These are phyloP conservation scores for Takakia lepidozioides DNA, from an alignment of 225 moss, liverwort and hornwort genomes.

Conservation along the genomic window DNA sequence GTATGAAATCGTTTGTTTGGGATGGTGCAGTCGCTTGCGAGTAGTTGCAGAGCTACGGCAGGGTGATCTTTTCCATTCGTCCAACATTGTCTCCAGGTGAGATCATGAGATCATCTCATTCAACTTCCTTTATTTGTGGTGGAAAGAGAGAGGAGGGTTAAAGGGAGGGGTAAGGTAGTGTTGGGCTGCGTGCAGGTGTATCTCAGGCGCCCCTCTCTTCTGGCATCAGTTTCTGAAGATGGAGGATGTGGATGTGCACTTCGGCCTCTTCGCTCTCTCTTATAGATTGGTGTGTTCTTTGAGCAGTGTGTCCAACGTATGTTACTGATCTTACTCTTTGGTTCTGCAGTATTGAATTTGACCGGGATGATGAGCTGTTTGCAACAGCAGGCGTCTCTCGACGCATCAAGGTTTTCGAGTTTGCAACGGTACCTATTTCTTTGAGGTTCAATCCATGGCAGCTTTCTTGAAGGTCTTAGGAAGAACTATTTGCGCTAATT, in stretches of 20 bases:
- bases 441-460: no score
- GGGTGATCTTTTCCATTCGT: constrained; percentile 79
- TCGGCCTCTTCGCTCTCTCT: no score
- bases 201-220: no score
- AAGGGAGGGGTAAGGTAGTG: no score
- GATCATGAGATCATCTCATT: constrained; percentile 29
- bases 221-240: no score
- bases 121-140: constrained; percentile 47
- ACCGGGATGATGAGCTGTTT: constrained; percentile 77
- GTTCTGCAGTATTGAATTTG: constrained; percentile 82
- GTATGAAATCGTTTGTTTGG: no score
- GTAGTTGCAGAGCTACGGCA: constrained; percentile 91
- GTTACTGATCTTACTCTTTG: constrained; percentile 12
- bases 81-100: constrained; percentile 94
- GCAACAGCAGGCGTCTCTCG: constrained; percentile 95
- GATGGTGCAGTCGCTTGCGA: constrained; percentile 53
- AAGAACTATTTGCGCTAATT: no score
- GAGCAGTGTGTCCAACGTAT: constrained; percentile 2
- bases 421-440: constrained; percentile 63
- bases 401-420: constrained; percentile 88
- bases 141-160: no score
- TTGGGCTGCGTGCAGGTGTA: no score
- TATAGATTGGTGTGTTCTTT: neutral
- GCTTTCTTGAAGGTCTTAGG: no score
- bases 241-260: no score